Evolutionary conservation across 2,329 filamentous ascomycete species (phyloP), one percentile per base, ranked within the genome.

Genomic region (Paracorniculantispora psalliotae): DNA sequence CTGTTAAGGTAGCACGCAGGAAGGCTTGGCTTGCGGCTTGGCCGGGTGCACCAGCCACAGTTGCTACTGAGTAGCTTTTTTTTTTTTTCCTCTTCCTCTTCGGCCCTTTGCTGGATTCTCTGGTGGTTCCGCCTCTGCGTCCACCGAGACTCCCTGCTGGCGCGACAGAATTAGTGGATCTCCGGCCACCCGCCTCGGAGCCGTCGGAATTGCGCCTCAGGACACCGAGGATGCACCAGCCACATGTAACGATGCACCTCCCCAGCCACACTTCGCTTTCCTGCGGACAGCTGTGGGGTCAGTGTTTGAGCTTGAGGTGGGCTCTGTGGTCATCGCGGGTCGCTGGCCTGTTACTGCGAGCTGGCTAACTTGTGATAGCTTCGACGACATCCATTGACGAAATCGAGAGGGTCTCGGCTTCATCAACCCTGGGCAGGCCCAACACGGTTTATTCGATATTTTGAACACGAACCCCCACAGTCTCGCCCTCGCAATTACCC

Each of bases 181-280:
- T 56, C 66, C 67, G 67, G 64, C 52, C 59, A 57, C 59, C 60
- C 57, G 52, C 59, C 65, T 70, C 68, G 68, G 68, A 69, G 64
- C 68, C 67, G 68, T 66, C 68, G 67, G 67, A 68, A 59, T 37
- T 56, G 53, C 55, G 58, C 48, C 61, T 61, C 60, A 66, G 62
- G 58, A 41, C 17, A 59, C 65, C 62, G 62, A 61, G 52, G 23
- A n/a, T 60, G 54, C 58, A 59, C 44, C 51, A 59, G 58, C 58
- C 58, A 59, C 58, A 59, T 59, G 58, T 59, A 59, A 59, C 58
- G 23, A 56, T 59, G 46, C 44, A 23, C 10, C 10, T 23, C n/a
- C 25, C 51, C 44, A 59, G 58, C 58, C 58, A 59, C 58, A 59
- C 30, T 15, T 28, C 10, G 26, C 39, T 52, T 37, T 51, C 8